Conservation (phyloP, 108 stramenopile species). For the Cylindrotheca fusiformis region DNA sequence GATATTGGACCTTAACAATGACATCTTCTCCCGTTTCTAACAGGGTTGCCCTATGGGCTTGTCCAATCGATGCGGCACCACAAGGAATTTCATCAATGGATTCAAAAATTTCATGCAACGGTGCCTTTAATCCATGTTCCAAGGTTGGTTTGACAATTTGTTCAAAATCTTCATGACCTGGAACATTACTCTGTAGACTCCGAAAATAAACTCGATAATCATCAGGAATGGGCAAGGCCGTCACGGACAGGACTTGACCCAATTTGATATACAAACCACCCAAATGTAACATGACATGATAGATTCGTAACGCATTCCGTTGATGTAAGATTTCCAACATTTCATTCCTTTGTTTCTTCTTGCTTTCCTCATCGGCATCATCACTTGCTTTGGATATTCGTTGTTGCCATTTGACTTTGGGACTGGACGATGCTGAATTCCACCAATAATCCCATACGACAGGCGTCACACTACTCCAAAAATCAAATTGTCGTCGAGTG, state of each 20-base stretch:
- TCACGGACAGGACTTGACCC: slow-evolving; percentile 87
- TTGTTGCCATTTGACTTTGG: slow-evolving; percentile 47
- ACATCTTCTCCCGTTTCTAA: slow-evolving; percentile 39
- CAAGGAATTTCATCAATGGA: slow-evolving; percentile 80
- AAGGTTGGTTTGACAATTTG: slow-evolving; percentile 58
- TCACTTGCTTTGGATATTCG: slow-evolving; percentile 6
- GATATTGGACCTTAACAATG: slow-evolving; percentile 94
- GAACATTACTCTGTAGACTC: slow-evolving; percentile 79
- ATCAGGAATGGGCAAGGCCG: slow-evolving; percentile 67
- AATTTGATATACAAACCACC: slow-evolving; percentile 93
- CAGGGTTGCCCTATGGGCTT: slow-evolving; percentile 79
- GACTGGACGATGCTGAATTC: slow-evolving; percentile 43
- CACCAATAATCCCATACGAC: slow-evolving; percentile 69
- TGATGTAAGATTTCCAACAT: slow-evolving; percentile 41
- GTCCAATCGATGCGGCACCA: slow-evolving; percentile 90
- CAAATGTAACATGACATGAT: slow-evolving; percentile 66
- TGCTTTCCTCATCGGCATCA: slow-evolving; percentile 16
- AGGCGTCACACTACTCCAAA: slow-evolving; percentile 60
- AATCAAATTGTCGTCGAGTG: slow-evolving; percentile 49
- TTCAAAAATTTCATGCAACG: slow-evolving; percentile 73
- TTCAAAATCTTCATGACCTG: slow-evolving; percentile 67
- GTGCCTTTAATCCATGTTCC: slow-evolving; percentile 53
- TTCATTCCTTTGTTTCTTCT: background rate
- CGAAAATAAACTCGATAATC: slow-evolving; percentile 59
- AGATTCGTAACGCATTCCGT: slow-evolving; percentile 63